These are phyloP conservation scores for Pholiota conissans DNA, from an alignment of 768 basidiomycete genomes.

Conservation along the genomic window DNA sequence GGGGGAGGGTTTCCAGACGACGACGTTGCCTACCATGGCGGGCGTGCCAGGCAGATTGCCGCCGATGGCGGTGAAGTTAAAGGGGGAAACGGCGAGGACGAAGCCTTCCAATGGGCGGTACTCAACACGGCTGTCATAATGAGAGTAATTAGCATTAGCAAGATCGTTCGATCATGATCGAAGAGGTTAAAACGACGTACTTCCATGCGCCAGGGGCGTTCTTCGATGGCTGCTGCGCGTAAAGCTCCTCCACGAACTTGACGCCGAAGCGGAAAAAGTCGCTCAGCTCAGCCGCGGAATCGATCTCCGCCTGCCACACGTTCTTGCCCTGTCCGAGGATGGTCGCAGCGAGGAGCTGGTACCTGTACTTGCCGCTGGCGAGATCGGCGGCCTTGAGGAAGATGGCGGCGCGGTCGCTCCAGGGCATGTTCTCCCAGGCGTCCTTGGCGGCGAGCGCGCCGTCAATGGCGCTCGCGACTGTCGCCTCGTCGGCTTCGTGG, in stretches of 20 bases:
- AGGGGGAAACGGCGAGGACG: constrained; percentile 95
- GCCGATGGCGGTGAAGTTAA: constrained; percentile 98
- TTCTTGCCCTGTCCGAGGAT: constrained; percentile 99
- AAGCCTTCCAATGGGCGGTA: constrained; percentile 99
- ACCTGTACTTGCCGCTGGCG: constrained; percentile 92
- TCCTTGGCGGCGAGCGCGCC: constrained; percentile 84
- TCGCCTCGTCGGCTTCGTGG: constrained; percentile 82
- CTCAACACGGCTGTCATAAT: constrained; percentile 73
- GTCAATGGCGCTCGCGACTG: constrained; percentile 78
- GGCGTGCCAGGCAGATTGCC: constrained; percentile 90
- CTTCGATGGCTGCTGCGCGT: constrained; percentile 84
- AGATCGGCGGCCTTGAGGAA: constrained; percentile 98
- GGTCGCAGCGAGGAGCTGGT: constrained; percentile 93
- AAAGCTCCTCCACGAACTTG: constrained; percentile 95
- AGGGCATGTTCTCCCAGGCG: constrained; percentile 93
- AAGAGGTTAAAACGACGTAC: constrained; percentile 46
- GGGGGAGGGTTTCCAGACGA: constrained; percentile 97
- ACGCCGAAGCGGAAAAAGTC: constrained; percentile 98
- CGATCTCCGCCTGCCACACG: constrained; percentile 99
- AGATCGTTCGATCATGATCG: background rate
- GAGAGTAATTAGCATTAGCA: background rate
- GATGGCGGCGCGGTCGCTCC: constrained; percentile 96
- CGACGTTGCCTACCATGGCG: constrained; percentile 92
- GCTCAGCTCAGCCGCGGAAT: constrained; percentile 92
- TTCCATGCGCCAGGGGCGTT: constrained; percentile 93